Conservation (phyloP, 225 moss, liverwort and hornwort species). For the Bryum argenteum region DNA sequence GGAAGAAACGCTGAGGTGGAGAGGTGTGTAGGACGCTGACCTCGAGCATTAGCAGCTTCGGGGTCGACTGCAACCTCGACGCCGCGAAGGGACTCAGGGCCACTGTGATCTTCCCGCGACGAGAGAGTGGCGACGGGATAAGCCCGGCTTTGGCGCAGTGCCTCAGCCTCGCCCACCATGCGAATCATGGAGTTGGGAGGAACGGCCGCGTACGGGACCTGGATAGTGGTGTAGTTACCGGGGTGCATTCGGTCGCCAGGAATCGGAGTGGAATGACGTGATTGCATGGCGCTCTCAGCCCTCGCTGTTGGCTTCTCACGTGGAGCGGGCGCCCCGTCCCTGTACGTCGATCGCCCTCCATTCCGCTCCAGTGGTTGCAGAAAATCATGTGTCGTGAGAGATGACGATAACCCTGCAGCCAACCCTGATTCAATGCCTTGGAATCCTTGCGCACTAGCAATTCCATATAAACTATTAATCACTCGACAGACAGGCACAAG, state of each 20-base stretch:
- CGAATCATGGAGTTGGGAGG: constrained; percentile 51
- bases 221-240: constrained; percentile 39
- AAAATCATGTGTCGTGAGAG: constrained; percentile 73
- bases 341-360: constrained; percentile 42
- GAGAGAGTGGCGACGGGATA: constrained; percentile 43
- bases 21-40: constrained; percentile 24
- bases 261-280: constrained; percentile 41
- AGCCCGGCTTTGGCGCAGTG: constrained; percentile 48
- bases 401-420: constrained; percentile 52
- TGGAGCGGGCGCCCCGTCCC: constrained; percentile 40
- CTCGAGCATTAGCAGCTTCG: constrained; percentile 56
- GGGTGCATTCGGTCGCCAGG: constrained; percentile 44
- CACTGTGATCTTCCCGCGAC: constrained; percentile 56
- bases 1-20: too few relatives aligned
- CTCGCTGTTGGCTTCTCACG: constrained; percentile 45
- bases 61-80: constrained; percentile 56
- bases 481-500: neutral
- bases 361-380: constrained; percentile 71
- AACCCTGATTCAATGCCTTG: neutral
- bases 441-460: too few relatives aligned
- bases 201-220: constrained; percentile 41
- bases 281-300: constrained; percentile 9
- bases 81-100: constrained; percentile 41
- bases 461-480: too few relatives aligned
- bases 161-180: constrained; percentile 60